A percentile compares a stretch with the other conserved stretches of the same genome.
phyloP scores from a whole-genome alignment of 495 filamentous ascomycete genomes.

The Aspergillus carlsbadensis region DNA sequence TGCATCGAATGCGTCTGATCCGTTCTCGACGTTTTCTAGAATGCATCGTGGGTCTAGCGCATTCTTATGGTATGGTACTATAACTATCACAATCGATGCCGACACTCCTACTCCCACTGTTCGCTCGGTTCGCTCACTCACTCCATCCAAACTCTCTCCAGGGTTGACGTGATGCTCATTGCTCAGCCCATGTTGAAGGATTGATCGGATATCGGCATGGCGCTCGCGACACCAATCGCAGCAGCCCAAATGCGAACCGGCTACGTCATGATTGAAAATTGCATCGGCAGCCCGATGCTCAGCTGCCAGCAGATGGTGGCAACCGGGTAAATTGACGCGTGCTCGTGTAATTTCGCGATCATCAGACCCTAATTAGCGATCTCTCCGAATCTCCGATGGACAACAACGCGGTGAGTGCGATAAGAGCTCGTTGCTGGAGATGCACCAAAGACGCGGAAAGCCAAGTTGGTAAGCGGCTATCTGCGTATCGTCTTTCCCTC shows the following conservation, averaged over 20 bases:
- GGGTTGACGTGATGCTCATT: background rate
- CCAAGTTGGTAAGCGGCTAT: constrained; percentile 9
- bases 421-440: background rate
- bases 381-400: background rate
- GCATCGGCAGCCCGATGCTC: constrained; percentile 11
- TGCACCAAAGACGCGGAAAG: background rate
- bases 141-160: too few relatives aligned
- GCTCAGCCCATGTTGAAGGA: constrained; percentile 8
- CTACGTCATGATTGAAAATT: constrained; percentile 13
- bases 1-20: constrained; percentile 20
- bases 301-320: background rate
- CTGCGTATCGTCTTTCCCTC: too few relatives aligned
- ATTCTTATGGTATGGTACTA: constrained; percentile 1
- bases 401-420: constrained; percentile 1
- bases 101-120: background rate
- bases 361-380: background rate
- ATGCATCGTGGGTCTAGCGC: constrained; percentile 23
- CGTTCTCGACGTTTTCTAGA: constrained; percentile 37
- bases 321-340: constrained; percentile 15
- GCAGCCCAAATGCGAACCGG: background rate
- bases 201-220: constrained; percentile 15
- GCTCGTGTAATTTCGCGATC: background rate
- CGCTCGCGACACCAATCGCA: background rate
- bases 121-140: background rate
- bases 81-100: background rate